Evolutionary conservation across 176 grass and related monocot genomes (phyloP).

Genomic region (Cenchrus americanus): DNA sequence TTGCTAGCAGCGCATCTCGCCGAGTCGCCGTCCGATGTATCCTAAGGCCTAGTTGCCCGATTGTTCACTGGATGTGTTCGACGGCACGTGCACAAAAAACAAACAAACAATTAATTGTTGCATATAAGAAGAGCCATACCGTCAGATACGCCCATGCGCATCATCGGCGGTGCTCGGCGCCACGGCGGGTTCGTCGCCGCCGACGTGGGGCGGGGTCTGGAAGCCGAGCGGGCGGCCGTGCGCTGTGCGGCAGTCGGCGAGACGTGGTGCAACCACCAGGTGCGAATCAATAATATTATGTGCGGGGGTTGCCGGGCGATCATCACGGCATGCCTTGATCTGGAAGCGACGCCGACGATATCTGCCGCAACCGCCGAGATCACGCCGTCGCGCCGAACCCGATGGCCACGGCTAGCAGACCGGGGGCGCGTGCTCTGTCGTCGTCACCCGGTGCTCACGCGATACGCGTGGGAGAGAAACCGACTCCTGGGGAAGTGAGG

Average conservation of each 20-base stretch:
- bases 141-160: neutral
- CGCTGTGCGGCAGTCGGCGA: neutral
- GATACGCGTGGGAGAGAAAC: neutral
- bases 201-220: neutral
- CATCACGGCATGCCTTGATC: too few species aligned
- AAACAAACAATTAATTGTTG: neutral
- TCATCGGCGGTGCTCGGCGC: too few species aligned
- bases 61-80: neutral
- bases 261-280: neutral
- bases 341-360: slow-evolving; percentile 20
- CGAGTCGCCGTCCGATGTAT: neutral
- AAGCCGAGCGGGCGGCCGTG: neutral
- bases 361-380: slow-evolving; percentile 41
- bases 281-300: neutral
- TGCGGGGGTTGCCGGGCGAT: neutral
- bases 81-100: neutral
- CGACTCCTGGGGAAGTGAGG: neutral
- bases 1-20: neutral
- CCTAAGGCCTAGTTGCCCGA: neutral
- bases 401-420: slow-evolving; percentile 35
- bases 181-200: neutral
- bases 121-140: neutral
- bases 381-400: slow-evolving; percentile 26
- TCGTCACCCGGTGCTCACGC: slow-evolving; percentile 16
- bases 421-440: slow-evolving; percentile 12